Evolutionary conservation across 495 filamentous ascomycete species (phyloP).

Genomic region (Aspergillus baeticus): DNA sequence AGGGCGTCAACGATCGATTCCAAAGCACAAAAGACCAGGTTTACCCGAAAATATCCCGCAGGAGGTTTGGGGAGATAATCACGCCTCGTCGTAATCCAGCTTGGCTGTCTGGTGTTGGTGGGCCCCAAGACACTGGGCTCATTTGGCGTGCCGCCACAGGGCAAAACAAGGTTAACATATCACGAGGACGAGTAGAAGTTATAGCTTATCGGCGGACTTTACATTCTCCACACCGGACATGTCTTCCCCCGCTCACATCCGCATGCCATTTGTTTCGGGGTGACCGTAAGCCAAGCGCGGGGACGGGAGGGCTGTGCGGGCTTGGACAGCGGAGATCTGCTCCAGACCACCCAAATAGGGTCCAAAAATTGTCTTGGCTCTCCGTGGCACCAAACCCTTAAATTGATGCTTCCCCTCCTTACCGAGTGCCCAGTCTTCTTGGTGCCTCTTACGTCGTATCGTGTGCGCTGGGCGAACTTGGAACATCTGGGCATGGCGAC

Average conservation of each 20-base stretch:
- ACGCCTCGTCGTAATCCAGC: background rate
- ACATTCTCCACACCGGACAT: background rate
- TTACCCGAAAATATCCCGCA: too few species aligned
- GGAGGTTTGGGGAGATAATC: too few species aligned
- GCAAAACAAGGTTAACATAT: background rate
- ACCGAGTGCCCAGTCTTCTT: background rate
- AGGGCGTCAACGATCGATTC: too few species aligned
- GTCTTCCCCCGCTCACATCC: background rate
- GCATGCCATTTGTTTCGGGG: background rate
- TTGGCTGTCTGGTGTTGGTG: background rate
- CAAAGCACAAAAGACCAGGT: too few species aligned
- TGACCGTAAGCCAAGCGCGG: constrained; percentile 3
- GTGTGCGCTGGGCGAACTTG: background rate
- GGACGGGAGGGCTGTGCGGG: background rate
- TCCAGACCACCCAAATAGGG: background rate
- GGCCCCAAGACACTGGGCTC: background rate
- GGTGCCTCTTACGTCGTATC: background rate
- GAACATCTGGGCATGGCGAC: constrained; percentile 2
- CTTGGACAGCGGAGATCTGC: constrained; percentile 2
- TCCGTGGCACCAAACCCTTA: background rate
- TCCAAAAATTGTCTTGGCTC: background rate
- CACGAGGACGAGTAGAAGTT: background rate
- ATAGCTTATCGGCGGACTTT: constrained; percentile 4
- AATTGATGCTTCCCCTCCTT: background rate
- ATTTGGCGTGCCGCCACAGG: constrained; percentile 4